Conservation (phyloP, 179 eudicot species). For the Camellia oleifera region DNA sequence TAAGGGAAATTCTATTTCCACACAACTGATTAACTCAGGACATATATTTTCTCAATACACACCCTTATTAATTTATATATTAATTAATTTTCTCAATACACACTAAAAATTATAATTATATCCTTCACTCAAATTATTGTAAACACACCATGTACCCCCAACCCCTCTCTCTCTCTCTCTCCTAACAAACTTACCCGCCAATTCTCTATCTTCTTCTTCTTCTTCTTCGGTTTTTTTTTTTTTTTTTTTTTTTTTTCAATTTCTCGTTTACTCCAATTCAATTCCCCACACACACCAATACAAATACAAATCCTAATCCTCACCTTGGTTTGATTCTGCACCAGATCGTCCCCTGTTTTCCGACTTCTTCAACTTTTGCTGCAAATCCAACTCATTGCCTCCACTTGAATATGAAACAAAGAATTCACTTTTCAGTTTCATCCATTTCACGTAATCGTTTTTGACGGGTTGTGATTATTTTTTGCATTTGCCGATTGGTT, state of each 20-base stretch:
- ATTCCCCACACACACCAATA: not conserved
- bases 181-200: conserved; percentile 15
- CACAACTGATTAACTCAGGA: too few relatives aligned
- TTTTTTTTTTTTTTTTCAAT: not conserved
- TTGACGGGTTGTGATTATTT: not conserved
- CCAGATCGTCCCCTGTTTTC: not conserved
- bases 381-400: not conserved
- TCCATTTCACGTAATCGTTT: not conserved
- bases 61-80: too few relatives aligned
- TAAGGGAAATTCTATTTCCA: too few relatives aligned
- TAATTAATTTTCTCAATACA: too few relatives aligned
- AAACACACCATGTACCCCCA: too few relatives aligned
- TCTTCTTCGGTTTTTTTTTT: not conserved
- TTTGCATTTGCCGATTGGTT: too few relatives aligned
- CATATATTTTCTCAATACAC: too few relatives aligned
- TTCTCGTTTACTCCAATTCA: not conserved
- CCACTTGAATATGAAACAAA: not conserved
- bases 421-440: not conserved
- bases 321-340: not conserved
- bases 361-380: not conserved
- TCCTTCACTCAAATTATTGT: too few relatives aligned
- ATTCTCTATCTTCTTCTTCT: not conserved
- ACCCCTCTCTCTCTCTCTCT: not conserved
- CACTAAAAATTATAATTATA: too few relatives aligned
- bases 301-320: conserved; percentile 2